Base-by-base conservation (phyloP, 1,284 basidiomycete genomes). In the Entoloma clypeatum region DNA sequence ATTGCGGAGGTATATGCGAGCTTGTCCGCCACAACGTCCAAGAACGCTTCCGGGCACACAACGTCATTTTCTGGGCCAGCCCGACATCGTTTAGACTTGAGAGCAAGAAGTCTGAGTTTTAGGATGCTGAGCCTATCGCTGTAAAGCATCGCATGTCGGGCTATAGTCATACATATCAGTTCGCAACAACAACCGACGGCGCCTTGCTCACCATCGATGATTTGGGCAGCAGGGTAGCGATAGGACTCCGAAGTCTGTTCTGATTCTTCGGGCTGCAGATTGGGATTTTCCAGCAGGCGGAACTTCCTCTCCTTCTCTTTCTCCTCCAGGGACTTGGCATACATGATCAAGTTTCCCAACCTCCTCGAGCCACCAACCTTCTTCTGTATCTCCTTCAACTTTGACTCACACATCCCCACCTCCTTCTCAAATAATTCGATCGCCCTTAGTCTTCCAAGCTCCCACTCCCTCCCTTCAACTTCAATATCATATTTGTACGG, bases 401-500 rank as follows among this genome's bases (percentile, higher is more conserved):
- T 94, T 33, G 69, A 69, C 62, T 95, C 90, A 54, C 93, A 96
- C 78, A 92, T 80, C 30, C 51, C 61, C 35, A 91, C 70, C 71
- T 99, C 96, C 50, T 81, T 79, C 63, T 91, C 83, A 53, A 96
- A 87, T 51, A 94, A 68, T 34, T 77, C 75, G 39, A 93, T 74
- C 0, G 92, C 81, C 37, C 81, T 72, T 48, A 74, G 71, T 24
- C 94, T 71, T 0, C 95, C 95, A 3, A 71, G 58, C 54, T 92
- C 91, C 96, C 96, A 99, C 61, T 98, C 94, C 28, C 82, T 71
- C 8, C 77, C 75, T 50, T 96, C 91, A 18, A 95, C 84, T 57
- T 97, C 93, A 11, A 93, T 79, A 56, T 93, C 92, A 61, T 97
- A 97, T 72, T 99, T 98, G 79, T 84, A 98, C 22, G 96, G 96